phyloP scores from a whole-genome alignment of 306 rosid genomes.

The Fragaria iinumae region DNA sequence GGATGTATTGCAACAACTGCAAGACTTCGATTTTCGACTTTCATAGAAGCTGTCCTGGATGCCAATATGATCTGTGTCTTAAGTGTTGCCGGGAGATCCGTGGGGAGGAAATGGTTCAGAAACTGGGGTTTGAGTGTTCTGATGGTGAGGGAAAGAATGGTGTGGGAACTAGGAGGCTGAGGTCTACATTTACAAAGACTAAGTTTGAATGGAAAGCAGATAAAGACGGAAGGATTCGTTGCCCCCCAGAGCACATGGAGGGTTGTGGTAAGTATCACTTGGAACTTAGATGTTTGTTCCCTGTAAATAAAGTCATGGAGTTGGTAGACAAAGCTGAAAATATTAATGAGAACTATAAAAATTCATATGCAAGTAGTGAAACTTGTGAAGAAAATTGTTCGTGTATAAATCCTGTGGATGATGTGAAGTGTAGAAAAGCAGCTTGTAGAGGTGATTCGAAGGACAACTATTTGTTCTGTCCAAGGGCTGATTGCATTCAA shows the following conservation, averaged over 20 bases:
- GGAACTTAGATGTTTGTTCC: constrained; percentile 49
- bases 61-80: too few species aligned
- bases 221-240: constrained; percentile 64
- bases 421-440: constrained; percentile 44
- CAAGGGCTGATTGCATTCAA: constrained; percentile 47
- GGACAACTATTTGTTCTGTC: constrained; percentile 67
- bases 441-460: constrained; percentile 59
- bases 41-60: too few species aligned
- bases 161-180: background rate
- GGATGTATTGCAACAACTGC: too few species aligned
- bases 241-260: constrained; percentile 44
- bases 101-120: constrained; percentile 36
- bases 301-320: constrained; percentile 35
- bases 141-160: background rate
- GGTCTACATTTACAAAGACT: constrained; percentile 22
- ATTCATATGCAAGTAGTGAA: constrained; percentile 22
- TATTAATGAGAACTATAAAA: constrained; percentile 31
- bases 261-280: constrained; percentile 40
- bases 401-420: constrained; percentile 35
- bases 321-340: constrained; percentile 57
- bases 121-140: too few species aligned
- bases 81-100: background rate
- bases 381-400: constrained; percentile 35
- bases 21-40: too few species aligned
- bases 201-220: constrained; percentile 37